Evolutionary conservation across 1,139 yeast species (phyloP), one percentile per base, ranked within the genome.

Genomic region (Suhomyces maxii): DNA sequence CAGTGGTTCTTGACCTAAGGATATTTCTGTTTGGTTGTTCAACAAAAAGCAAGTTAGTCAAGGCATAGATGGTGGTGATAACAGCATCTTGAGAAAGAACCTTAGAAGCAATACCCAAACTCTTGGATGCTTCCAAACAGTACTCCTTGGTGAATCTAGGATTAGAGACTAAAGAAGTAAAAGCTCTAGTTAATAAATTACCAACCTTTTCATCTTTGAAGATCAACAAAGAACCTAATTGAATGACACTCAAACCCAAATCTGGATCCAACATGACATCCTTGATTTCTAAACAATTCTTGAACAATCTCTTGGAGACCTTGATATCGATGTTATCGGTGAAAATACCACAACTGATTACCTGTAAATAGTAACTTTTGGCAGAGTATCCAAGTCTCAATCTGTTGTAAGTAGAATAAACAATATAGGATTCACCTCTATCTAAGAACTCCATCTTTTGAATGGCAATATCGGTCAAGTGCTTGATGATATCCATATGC

Each of bases 61-160:
- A 74, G 0, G 96, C 85, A 63, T 93, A 93, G 46, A 93, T 83
- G 1, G 93, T 80, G n/a, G 96, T 86, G 10, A 90, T 89, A 14
- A 87, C 84, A 0, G 89, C 83, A 63, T 90, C 97, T 59, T 89
- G 95, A 25, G 87, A 73, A 45, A 81, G 63, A 13, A 71, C 71
- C 51, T 70, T 76, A 53, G 76, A 64, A 26, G 79, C 79, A 51
- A 69, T 56, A 5, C 80, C 79, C 44, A 76, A 73, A 50, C 73
- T 62, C 48, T 64, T 64, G 6, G 78, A 69, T 7, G 76, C 75
- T 9, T 53, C 52, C 13, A 53, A 44, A 55, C 73, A 69, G 51
- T 67, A 67, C 7, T 54, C 52, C 41, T 63, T 47, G 26, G 57
- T 58, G 42, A 73, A 66, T 39, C 61, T 59, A 26, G 82, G 81